Base-by-base conservation (phyloP, 2,329 filamentous ascomycete genomes). In the Aspergillus floridensis region DNA sequence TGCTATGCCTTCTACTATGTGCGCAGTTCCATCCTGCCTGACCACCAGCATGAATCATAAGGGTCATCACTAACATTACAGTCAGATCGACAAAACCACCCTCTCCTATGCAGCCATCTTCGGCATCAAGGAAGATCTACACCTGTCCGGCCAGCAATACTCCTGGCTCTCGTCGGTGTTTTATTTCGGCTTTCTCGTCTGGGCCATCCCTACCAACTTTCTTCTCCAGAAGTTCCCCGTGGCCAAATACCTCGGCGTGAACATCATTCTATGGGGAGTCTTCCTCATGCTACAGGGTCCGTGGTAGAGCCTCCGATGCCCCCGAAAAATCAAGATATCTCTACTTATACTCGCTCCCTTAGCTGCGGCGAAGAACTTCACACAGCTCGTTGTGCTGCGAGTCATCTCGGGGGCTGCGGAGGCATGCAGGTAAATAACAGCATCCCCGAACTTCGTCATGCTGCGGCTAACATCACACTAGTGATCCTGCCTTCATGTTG, bases 401-500 rank as follows among this genome's bases (percentile, higher is more conserved):
- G 80, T 82, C 44, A 74, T 86, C n/a, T 79, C 82, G 1, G 83
- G 82, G 4, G 75, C 81, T 7, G 77, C 79, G 3, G 83, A 85
- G 67, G 81, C 82, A 2, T 66, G 57, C 63, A 61, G 59, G 59
- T 56, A 32, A 14, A 16, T 16, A 16, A 21, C 19, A 21, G n/a
- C 14, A 19, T 44, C n/a, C 14, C 14, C 4, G 14, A 4, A 35
- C 11, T 35, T 35, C 5, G 12, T 16, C 14, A 6, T 19, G 4
- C 16, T 19, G 5, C 16, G 14, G 12, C 38, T 44, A 19, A 44
- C 38, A 8, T 12, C 11, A 35, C 3, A 3, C 0, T 16, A 60
- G 59, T 58, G 59, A 64, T 62, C 84, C 84, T 0, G 79, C 79
- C 0, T 84, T 86, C 58, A 84, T 87, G 76, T 70, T 87, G 1